phyloP scores from a whole-genome alignment of 179 eudicot genomes.

The Gypsophila paniculata region DNA sequence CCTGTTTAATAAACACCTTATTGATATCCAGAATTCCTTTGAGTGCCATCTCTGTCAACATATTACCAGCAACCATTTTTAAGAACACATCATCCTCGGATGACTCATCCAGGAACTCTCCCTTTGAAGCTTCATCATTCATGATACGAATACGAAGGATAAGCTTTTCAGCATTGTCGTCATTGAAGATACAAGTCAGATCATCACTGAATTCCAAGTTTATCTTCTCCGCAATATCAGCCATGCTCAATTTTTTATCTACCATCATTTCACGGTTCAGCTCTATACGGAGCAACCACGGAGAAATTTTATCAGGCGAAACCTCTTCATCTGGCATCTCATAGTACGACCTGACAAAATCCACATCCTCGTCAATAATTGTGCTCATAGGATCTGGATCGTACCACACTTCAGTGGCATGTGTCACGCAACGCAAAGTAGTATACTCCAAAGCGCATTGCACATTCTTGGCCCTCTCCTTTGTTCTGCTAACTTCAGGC shows the following conservation, averaged over 20 bases:
- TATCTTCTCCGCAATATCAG: conserved; percentile 96
- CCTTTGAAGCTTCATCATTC: conserved; percentile 92
- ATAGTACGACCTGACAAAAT: conserved; percentile 87
- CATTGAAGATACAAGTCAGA: conserved; percentile 85
- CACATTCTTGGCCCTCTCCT: conserved; percentile 88
- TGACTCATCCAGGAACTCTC: conserved; percentile 71
- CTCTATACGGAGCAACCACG: conserved; percentile 97
- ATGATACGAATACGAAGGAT: conserved; percentile 92
- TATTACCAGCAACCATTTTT: conserved; percentile 87
- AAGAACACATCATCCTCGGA: conserved; percentile 98
- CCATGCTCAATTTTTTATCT: conserved; percentile 94
- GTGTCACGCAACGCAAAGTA: conserved; percentile 88
- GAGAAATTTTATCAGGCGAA: conserved; percentile 87
- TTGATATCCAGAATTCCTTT: conserved; percentile 90
- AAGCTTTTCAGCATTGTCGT: conserved; percentile 93
- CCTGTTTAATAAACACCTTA: conserved; percentile 85
- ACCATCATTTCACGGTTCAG: conserved; percentile 99
- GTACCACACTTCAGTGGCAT: conserved; percentile 99
- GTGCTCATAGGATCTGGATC: conserved; percentile 98
- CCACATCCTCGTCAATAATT: conserved; percentile 84
- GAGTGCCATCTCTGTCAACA: conserved; percentile 96
- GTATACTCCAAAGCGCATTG: conserved; percentile 97
- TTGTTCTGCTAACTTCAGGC: conserved; percentile 64
- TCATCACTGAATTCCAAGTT: conserved; percentile 86
- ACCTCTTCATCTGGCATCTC: conserved; percentile 99